Base-by-base conservation (phyloP, 2,329 filamentous ascomycete species). In the Waltergamsia citrina region DNA sequence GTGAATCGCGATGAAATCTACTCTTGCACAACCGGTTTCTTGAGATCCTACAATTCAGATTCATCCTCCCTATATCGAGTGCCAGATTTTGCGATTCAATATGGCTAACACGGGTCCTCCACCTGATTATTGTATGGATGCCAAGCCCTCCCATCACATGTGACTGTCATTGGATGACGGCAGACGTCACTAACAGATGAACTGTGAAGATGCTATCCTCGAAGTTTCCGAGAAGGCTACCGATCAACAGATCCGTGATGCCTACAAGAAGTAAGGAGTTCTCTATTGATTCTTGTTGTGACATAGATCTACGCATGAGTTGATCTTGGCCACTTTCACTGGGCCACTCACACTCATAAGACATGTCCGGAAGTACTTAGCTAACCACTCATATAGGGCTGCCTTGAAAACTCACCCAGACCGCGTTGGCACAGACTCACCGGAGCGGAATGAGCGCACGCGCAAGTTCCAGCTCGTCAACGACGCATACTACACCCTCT, bases 331-430 rank as follows among this genome's bases (percentile, higher is more conserved):
- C 11, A 30, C 14, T 12, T 7, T 19, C 8, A 33, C 9, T 9
- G 10, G 19, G 9, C 15, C 12, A n/a, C 30, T 21, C 19, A 12
- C 30, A 19, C n/a, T 17, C 30, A 17, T 5, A 7, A 18, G 15
- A 5, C 10, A 19, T 19, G n/a, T 17, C 22, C 32, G 7, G n/a
- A n/a, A n/a, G n/a, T n/a, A n/a, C n/a, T n/a, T n/a, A n/a, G n/a
- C n/a, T n/a, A n/a, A n/a, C n/a, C 19, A 21, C 9, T 7, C n/a
- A 16, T 17, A 7, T 50, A 87, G 83, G 53, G 84, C 85, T 48
- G 90, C 90, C 5, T 68, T 96, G 29, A 94, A 92, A 60, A 87
- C 85, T 43, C 90, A 96, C 56, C 90, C 90, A 2, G 92, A 98
- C 56, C 84, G 92, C 39, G 86, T 98, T 26, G 71, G 87, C 19